Conservation (phyloP, 2,329 filamentous ascomycete genomes). For the Aspergillus ustus region DNA sequence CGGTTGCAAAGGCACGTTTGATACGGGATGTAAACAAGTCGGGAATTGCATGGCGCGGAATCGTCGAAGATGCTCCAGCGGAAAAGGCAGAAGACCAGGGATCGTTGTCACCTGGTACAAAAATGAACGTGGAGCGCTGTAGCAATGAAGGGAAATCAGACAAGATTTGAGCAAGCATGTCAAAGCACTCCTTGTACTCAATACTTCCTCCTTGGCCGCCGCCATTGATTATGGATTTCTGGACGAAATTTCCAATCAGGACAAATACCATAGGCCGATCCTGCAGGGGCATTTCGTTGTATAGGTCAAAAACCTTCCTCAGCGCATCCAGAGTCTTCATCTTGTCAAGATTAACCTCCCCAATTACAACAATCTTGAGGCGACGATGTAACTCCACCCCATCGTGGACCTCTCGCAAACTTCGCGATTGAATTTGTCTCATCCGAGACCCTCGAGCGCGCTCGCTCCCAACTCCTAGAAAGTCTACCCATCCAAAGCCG, state of each 20-base stretch:
- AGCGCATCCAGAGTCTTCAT: slow-evolving; percentile 81
- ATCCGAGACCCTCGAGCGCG: slow-evolving; percentile 81
- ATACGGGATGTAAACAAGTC: slow-evolving; percentile 89
- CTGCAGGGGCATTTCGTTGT: slow-evolving; percentile 67
- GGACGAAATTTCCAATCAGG: slow-evolving; percentile 81
- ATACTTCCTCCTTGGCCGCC: slow-evolving; percentile 79
- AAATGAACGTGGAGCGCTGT: slow-evolving; percentile 80
- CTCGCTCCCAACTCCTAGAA: slow-evolving; percentile 88
- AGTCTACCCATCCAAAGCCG: slow-evolving; percentile 97
- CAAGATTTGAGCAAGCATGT: slow-evolving; percentile 79
- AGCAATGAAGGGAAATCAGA: slow-evolving; percentile 83
- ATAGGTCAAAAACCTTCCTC: slow-evolving; percentile 75
- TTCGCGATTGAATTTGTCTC: slow-evolving; percentile 74
- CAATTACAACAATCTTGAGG: slow-evolving; percentile 72
- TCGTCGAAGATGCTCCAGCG: slow-evolving; percentile 51
- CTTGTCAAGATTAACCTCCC: slow-evolving; percentile 84
- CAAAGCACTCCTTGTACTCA: slow-evolving; percentile 96
- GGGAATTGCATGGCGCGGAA: slow-evolving; percentile 65
- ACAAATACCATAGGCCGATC: slow-evolving; percentile 78
- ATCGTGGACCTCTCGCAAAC: slow-evolving; percentile 54
- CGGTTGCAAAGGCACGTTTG: slow-evolving; percentile 76
- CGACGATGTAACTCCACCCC: slow-evolving; percentile 33
- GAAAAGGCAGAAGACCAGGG: slow-evolving; percentile 89
- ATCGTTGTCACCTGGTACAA: slow-evolving; percentile 95
- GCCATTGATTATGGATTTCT: slow-evolving; percentile 63